Percentiles rank a stretch among this genome's conserved stretches.
These are phyloP conservation scores for Rickenella mellea DNA, from an alignment of 768 basidiomycete genomes.

Conservation along the genomic window DNA sequence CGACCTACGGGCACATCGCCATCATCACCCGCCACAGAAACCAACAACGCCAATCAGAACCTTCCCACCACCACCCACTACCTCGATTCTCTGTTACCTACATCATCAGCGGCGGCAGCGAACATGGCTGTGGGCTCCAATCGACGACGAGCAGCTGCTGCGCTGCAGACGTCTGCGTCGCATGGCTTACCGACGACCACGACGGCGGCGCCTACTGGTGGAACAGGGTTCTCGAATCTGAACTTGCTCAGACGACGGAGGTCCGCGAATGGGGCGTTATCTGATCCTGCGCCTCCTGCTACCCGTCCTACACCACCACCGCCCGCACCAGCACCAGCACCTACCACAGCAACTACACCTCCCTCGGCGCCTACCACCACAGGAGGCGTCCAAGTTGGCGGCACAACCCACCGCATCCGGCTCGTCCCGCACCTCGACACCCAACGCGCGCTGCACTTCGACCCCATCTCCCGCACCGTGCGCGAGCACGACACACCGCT, in stretches of 20 bases:
- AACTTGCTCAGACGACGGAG: slow-evolving; percentile 61
- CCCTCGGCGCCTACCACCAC: slow-evolving; percentile 8
- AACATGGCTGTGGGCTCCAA: slow-evolving; percentile 22
- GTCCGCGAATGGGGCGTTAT: slow-evolving; percentile 21
- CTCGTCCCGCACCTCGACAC: slow-evolving; percentile 94
- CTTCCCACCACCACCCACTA: slow-evolving; percentile 30
- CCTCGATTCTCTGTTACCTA: slow-evolving; percentile 17
- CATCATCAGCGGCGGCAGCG: slow-evolving; percentile 19
- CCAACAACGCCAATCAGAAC: slow-evolving; percentile 27
- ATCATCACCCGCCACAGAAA: slow-evolving; percentile 20
- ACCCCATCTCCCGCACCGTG: slow-evolving; percentile 84
- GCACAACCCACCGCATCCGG: slow-evolving; percentile 63
- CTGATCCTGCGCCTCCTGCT: not conserved
- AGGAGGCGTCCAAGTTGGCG: not conserved
- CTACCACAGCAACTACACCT: slow-evolving; percentile 3
- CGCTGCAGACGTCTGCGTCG: slow-evolving; percentile 26
- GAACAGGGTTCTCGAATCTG: slow-evolving; percentile 39
- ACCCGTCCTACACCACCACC: slow-evolving; percentile 27
- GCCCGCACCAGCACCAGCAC: slow-evolving; percentile 9
- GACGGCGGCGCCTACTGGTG: slow-evolving; percentile 18
- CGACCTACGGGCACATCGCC: slow-evolving; percentile 27
- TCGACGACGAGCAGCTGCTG: slow-evolving; percentile 28
- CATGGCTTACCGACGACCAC: slow-evolving; percentile 21
- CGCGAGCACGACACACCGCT: slow-evolving; percentile 57
- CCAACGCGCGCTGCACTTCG: slow-evolving; percentile 81